phyloP scores from a whole-genome alignment of 2,329 filamentous ascomycete species.

The Xylariaceae sp. region DNA sequence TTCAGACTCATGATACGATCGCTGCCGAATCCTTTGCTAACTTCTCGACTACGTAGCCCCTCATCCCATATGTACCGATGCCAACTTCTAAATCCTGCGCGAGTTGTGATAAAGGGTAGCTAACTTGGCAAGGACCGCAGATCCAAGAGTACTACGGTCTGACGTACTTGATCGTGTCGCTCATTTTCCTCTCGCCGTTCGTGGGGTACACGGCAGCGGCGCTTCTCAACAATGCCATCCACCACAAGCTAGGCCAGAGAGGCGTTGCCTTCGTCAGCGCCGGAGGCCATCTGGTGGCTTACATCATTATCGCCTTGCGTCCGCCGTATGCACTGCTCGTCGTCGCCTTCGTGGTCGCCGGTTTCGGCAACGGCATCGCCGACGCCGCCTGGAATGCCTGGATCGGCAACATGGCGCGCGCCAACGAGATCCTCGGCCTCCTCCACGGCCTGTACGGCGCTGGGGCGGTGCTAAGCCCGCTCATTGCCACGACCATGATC shows the following conservation, averaged over 20 bases:
- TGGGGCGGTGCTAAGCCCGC: constrained; percentile 68
- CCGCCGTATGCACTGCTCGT: constrained; percentile 70
- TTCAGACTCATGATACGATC: neutral
- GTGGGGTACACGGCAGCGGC: constrained; percentile 50
- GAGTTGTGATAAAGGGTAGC: neutral
- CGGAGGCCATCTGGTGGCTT: constrained; percentile 63
- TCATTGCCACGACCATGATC: constrained; percentile 72
- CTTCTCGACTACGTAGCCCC: constrained; percentile 40
- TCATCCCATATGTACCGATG: constrained; percentile 53
- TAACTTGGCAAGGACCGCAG: constrained; percentile 30
- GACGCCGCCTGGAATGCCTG: constrained; percentile 60
- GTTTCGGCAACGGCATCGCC: constrained; percentile 70
- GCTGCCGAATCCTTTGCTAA: constrained; percentile 3
- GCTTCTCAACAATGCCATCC: constrained; percentile 47
- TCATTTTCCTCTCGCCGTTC: constrained; percentile 52
- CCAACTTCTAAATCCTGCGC: neutral
- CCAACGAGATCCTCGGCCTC: constrained; percentile 71
- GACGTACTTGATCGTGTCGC: constrained; percentile 50
- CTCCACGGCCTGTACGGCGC: constrained; percentile 70
- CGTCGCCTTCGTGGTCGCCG: constrained; percentile 66
- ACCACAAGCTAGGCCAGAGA: constrained; percentile 58
- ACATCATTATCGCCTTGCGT: constrained; percentile 64
- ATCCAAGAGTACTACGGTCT: constrained; percentile 50
- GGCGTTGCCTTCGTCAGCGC: constrained; percentile 67
- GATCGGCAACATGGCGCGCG: constrained; percentile 67